Evolutionary conservation across 2,329 filamentous ascomycete species (phyloP), one percentile per base, ranked within the genome.

Genomic region (Lojkania enalia): DNA sequence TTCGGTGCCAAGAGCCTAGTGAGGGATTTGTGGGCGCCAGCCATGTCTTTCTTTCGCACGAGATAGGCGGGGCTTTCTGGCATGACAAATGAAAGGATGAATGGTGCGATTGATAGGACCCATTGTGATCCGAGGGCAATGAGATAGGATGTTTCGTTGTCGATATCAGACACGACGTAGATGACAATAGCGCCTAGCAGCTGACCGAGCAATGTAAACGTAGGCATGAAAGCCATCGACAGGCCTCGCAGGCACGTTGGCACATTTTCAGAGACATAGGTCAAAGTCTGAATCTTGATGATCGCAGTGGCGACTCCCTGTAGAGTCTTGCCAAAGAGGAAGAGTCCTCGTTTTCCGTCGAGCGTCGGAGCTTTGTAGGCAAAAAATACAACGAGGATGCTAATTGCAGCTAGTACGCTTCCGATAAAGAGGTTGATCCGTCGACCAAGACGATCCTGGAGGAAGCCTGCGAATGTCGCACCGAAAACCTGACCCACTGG

Each of bases 1-100:
- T 61, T 63, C 0, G 57, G 39, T 0, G 71, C 71, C 49, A 78
- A 72, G 44, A 83, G 73, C 42, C 75, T 73, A 39, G 64, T 69
- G 53, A 79, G 73, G 13, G 76, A 72, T 49, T 64, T 61, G 48
- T 75, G 57, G 1, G 74, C 71, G 25, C 72, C 55, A 1, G 52
- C 55, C 3, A 66, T 51, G 7, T 65, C 60, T 3, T 62, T 65
- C 36, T 66, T 70, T 2, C 71, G 68, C 3, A 79, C 52, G 1
- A 77, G 64, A 38, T 71, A 77, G 0, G 74, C 66, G 0, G 77
- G 77, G n/a, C 72, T 76, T 50, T 80, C 77, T 0, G 76, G 77
- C 20, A 79, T 62, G 35, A 74, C 14, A n/a, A 75, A 49, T 0
- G 73, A 60, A 11, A 74, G 46, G n/a, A 70, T 7, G 13, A 77